phyloP scores from a whole-genome alignment of 2,329 filamentous ascomycete species.

The Emydomyces testavorans region DNA sequence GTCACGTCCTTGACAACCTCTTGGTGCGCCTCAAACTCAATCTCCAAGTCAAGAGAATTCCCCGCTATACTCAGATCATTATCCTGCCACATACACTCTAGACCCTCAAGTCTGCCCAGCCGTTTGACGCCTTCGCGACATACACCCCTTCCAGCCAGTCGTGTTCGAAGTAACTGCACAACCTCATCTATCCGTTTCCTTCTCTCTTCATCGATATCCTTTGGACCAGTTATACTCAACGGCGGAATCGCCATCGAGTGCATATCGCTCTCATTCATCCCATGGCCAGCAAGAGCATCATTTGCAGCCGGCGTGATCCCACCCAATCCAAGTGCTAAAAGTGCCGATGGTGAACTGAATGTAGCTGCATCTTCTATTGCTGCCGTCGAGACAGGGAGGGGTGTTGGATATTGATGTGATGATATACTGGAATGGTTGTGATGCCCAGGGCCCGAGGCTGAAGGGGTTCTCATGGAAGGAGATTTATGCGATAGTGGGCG shows the following conservation, averaged over 20 bases:
- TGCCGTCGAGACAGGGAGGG: slow-evolving; percentile 28
- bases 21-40: slow-evolving; percentile 33
- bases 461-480: slow-evolving; percentile 36
- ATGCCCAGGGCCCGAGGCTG: slow-evolving; percentile 29
- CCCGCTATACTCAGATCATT: slow-evolving; percentile 38
- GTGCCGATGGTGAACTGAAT: slow-evolving; percentile 37
- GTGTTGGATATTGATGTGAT: slow-evolving; percentile 35
- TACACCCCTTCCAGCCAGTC: slow-evolving; percentile 34
- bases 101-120: slow-evolving; percentile 34
- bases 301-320: slow-evolving; percentile 33
- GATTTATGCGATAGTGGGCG: slow-evolving; percentile 36
- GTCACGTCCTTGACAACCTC: slow-evolving; percentile 36
- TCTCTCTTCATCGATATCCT: slow-evolving; percentile 35
- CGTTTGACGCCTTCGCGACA: slow-evolving; percentile 36
- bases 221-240: slow-evolving; percentile 27
- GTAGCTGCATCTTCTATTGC: slow-evolving; percentile 31
- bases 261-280: slow-evolving; percentile 32
- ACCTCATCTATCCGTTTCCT: slow-evolving; percentile 33
- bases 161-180: slow-evolving; percentile 30
- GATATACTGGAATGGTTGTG: slow-evolving; percentile 28
- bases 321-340: slow-evolving; percentile 35
- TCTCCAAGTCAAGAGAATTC: slow-evolving; percentile 38
- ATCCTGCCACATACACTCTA: slow-evolving; percentile 39
- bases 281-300: slow-evolving; percentile 27
- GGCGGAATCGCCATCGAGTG: slow-evolving; percentile 31